Evolutionary conservation across 495 filamentous ascomycete genomes (phyloP).

Genomic region (Penicillium flavigenum): DNA sequence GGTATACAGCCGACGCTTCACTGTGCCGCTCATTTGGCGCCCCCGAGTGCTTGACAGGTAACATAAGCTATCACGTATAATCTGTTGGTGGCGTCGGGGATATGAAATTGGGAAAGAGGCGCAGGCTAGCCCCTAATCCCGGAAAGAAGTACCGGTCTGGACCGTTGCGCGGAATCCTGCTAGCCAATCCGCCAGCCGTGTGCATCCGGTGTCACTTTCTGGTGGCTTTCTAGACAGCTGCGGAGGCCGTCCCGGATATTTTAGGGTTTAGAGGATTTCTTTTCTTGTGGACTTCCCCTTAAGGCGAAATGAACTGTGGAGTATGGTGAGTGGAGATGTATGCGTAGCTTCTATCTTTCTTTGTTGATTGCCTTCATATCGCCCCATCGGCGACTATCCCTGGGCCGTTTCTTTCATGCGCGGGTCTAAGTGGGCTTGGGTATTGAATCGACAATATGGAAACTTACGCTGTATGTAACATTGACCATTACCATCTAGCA

Average conservation of each 20-base stretch:
- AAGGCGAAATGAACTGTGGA: slow-evolving; percentile 8
- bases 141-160: slow-evolving; percentile 14
- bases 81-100: slow-evolving; percentile 18
- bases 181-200: slow-evolving; percentile 13
- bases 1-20: neutral
- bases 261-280: slow-evolving; percentile 9
- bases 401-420: slow-evolving; percentile 4
- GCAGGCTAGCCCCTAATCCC: slow-evolving; percentile 13
- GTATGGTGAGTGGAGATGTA: neutral
- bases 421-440: neutral
- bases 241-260: slow-evolving; percentile 17
- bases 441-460: slow-evolving; percentile 1
- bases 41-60: neutral
- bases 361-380: slow-evolving; percentile 4
- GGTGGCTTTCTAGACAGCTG: slow-evolving; percentile 13
- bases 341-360: slow-evolving; percentile 5
- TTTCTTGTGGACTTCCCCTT: neutral
- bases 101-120: slow-evolving; percentile 16
- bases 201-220: slow-evolving; percentile 1
- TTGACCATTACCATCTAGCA: slow-evolving; percentile 4
- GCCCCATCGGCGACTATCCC: slow-evolving; percentile 3
- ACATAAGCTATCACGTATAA: neutral
- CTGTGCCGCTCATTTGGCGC: neutral
- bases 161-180: slow-evolving; percentile 24
- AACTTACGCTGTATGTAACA: slow-evolving; percentile 2